Conservation (phyloP, 805 yeast genomes). For the Dipodascopsis uninucleata region DNA sequence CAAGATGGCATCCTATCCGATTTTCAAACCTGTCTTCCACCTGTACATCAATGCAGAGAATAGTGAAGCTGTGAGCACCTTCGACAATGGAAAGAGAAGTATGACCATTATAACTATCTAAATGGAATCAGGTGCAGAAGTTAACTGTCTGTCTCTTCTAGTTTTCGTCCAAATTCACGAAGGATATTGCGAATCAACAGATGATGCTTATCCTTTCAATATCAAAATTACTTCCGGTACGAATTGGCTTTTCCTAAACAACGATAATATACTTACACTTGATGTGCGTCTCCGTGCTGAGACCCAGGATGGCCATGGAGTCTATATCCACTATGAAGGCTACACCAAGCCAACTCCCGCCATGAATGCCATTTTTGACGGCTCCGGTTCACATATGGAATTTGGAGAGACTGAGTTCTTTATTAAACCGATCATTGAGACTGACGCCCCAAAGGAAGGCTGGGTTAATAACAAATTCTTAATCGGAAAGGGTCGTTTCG, state of each 20-base stretch:
- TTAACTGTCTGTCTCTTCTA: neutral
- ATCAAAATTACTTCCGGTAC: slow-evolving; percentile 22
- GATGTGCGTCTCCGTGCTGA: slow-evolving; percentile 24
- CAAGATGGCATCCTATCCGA: too few species aligned
- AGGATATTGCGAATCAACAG: slow-evolving; percentile 24
- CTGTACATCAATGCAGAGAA: slow-evolving; percentile 25
- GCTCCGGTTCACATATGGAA: slow-evolving; percentile 19
- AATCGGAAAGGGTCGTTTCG: slow-evolving; percentile 58
- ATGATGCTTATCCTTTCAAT: slow-evolving; percentile 23
- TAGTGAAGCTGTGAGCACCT: slow-evolving; percentile 22
- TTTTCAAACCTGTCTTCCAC: slow-evolving; percentile 26
- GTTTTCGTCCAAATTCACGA: slow-evolving; percentile 25
- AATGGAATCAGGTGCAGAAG: neutral
- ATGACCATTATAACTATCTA: slow-evolving; percentile 1
- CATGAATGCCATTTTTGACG: slow-evolving; percentile 23
- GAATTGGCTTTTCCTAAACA: slow-evolving; percentile 20
- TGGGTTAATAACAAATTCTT: slow-evolving; percentile 53
- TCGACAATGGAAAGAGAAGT: slow-evolving; percentile 20
- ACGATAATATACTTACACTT: slow-evolving; percentile 19
- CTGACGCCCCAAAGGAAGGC: slow-evolving; percentile 41
- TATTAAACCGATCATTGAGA: slow-evolving; percentile 43
- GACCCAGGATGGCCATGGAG: slow-evolving; percentile 23
- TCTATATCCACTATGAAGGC: slow-evolving; percentile 22
- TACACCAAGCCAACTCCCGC: slow-evolving; percentile 23
- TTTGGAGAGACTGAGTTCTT: slow-evolving; percentile 34